phyloP scores from a whole-genome alignment of 257 asterid genomes.

The Rehmannia glutinosa region DNA sequence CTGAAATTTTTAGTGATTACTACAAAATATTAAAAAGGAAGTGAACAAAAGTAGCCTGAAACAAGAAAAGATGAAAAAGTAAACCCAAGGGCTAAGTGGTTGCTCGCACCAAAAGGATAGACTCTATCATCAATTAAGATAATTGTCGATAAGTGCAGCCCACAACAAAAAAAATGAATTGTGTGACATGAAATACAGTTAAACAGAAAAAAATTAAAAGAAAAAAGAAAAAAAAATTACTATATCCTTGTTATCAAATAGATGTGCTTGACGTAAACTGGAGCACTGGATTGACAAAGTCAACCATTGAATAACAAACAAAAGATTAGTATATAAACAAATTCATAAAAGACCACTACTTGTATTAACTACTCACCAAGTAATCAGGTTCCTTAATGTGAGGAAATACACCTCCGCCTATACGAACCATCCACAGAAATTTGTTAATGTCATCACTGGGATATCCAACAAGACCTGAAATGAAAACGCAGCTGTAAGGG shows the following conservation, averaged over 20 bases:
- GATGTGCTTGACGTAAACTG: neutral
- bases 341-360: neutral
- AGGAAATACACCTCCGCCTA: slow-evolving; percentile 98
- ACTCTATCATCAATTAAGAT: too few species aligned
- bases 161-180: neutral
- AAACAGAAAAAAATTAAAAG: too few species aligned
- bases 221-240: too few species aligned
- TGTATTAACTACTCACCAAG: slow-evolving; percentile 54
- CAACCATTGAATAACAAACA: neutral
- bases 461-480: slow-evolving; percentile 95
- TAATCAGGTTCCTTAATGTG: slow-evolving; percentile 99
- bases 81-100: neutral
- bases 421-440: slow-evolving; percentile 99
- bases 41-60: neutral
- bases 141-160: too few species aligned
- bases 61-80: too few species aligned
- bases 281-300: neutral
- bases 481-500: slow-evolving; percentile 21
- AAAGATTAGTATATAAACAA: neutral
- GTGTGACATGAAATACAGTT: neutral
- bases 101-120: neutral
- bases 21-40: neutral
- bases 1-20: neutral
- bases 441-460: slow-evolving; percentile 99
- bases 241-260: neutral